Base-by-base conservation (phyloP, 352 stramenopile species). In the Phytophthora cajani region DNA sequence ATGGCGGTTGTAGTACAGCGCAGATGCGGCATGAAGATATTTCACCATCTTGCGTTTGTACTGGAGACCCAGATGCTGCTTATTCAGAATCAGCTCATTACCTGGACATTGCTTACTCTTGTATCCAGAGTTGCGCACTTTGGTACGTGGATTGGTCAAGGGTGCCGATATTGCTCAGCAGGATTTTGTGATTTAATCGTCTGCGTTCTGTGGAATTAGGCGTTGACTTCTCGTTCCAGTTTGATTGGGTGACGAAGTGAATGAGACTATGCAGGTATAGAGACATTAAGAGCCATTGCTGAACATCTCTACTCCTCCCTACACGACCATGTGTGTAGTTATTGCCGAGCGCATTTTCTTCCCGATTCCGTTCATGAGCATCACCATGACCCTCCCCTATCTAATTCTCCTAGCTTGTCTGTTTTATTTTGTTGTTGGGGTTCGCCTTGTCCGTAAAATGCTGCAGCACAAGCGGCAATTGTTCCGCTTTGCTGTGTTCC, bases 41-140 rank as follows among this genome's bases (percentile, higher is more conserved):
- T 75, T 17, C 60, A 72, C 23, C 60, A 76, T 17, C 23, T 78
- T 2, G 69, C 70, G 1, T 81, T 78, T n/a, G 74, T 76, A 7
- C 40, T 81, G 12, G 70, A 78, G 17, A 65, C 52, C 5, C 74
- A 73, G 8, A 49, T 61, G 38, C 49, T 54, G 3, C 54, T 70
- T 8, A 53, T 81, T 25, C 67, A 71, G 19, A 36, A 50, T 6
- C 72, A 67, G 23, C 25, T 67, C 5, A 55, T 67, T 14, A 36
- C 33, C 7, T 60, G 60, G 60, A 42, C 12, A 9, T 11, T 67
- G 7, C 21, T 61, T 1, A 67, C 60, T 5, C 50, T 67, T 36
- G 23, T 17, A 23, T 54, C 33, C 17, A 50, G 60, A 23, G 25
- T 67, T 10, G 14, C 61, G 5, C 60, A 67, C 27, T 67, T 61